Conservation (phyloP, 2,329 filamentous ascomycete species). For the Penicillium sp. region DNA sequence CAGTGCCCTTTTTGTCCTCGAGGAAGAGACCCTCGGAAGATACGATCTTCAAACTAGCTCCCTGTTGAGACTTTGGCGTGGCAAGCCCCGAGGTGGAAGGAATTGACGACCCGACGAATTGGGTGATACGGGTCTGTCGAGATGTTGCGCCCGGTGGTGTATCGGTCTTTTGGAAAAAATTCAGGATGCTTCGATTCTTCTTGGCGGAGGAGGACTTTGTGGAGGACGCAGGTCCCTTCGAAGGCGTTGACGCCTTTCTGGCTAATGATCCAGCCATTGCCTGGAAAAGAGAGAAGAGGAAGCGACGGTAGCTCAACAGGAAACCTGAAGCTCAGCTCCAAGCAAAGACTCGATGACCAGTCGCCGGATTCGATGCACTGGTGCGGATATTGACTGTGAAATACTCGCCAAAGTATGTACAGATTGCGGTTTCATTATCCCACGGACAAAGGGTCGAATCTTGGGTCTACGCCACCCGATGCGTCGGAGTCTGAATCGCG, state of each 20-base stretch:
- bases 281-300: neutral
- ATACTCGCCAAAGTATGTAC: slow-evolving; percentile 9
- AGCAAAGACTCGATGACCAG: too few relatives aligned
- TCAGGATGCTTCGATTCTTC: slow-evolving; percentile 62
- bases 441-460: neutral
- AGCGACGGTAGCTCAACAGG: neutral
- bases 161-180: slow-evolving; percentile 66
- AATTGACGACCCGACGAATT: slow-evolving; percentile 27
- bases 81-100: slow-evolving; percentile 27
- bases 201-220: slow-evolving; percentile 20
- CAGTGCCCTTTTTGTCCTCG: slow-evolving; percentile 26
- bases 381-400: neutral
- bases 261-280: slow-evolving; percentile 22
- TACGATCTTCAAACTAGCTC: slow-evolving; percentile 9
- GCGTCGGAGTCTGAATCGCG: neutral
- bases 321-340: too few relatives aligned
- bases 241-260: slow-evolving; percentile 23
- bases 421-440: slow-evolving; percentile 3
- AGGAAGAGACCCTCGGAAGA: slow-evolving; percentile 30
- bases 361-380: too few relatives aligned
- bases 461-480: slow-evolving; percentile 4
- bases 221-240: slow-evolving; percentile 9
- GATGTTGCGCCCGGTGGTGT: slow-evolving; percentile 46
- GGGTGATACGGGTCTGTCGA: slow-evolving; percentile 51
- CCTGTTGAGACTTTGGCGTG: slow-evolving; percentile 10